Base-by-base conservation (phyloP, 768 basidiomycete genomes). In the Hypsizygus marmoreus region DNA sequence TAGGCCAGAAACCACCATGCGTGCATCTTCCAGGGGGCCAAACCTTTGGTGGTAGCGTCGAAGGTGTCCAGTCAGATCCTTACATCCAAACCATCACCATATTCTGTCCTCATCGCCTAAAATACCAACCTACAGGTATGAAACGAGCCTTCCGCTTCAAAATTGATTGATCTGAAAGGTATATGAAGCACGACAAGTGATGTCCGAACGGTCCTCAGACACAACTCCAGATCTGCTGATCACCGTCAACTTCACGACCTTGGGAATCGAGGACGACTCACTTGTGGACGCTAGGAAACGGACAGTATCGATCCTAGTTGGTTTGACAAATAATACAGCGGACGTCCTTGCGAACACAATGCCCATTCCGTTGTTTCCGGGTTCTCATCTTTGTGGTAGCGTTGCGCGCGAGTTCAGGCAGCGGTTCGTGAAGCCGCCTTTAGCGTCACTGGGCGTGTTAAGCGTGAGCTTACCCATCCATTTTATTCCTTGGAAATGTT, bases 181-280 rank as follows among this genome's bases (percentile, higher is more conserved):
- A 3, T 24, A 22, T 24, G 12, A 10, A 40, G 39, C 22, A 19
- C 39, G n/a, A 28, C 10, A 40, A 40, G 39, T 13, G 16, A 40
- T 40, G 39, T 40, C 39, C 16, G 10, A 24, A 14, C 19, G 17
- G 17, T 40, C 39, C 12, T 25, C 39, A 14, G 17, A 32, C n/a
- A 26, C 19, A 6, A 16, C 28, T n/a, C 58, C 58, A 14, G 56
- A 55, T 37, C 40, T 59, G 23, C 38, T 57, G 5, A 33, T 59
- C 25, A 53, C 47, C 13, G 47, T 61, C 9, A 41, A 59, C 14
- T 55, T 53, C 39, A 54, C 53, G 7, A 12, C 9, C 13, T 32
- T 57, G 10, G 43, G 46, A 10, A 26, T 47, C 9, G 33, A 12
- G n/a, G 4, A 37, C 1, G 25, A 29, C 10, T 19, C 20, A 23